Evolutionary conservation across 2,329 filamentous ascomycete species (phyloP).

Genomic region (Talaromyces sp.): DNA sequence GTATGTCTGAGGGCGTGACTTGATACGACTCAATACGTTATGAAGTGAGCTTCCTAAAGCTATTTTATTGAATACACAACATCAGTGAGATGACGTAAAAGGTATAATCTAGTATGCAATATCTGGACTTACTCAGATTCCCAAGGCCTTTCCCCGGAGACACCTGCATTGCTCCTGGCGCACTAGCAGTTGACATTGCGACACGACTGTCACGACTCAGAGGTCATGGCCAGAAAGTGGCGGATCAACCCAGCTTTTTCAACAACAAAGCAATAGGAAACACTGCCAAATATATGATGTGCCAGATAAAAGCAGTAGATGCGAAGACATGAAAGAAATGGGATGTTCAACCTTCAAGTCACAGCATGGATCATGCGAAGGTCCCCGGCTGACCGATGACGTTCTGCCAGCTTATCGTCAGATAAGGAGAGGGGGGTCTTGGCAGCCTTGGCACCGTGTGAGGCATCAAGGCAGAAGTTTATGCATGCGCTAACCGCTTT

Average conservation of each 20-base stretch:
- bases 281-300: background rate
- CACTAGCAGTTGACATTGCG: constrained; percentile 33
- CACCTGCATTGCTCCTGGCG: constrained; percentile 51
- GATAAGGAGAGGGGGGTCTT: constrained; percentile 3
- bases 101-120: no score
- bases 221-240: constrained; percentile 3
- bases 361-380: constrained; percentile 24
- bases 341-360: background rate
- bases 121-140: constrained; percentile 47
- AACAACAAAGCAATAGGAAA: background rate
- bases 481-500: constrained; percentile 15
- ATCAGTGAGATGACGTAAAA: background rate
- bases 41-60: constrained; percentile 88
- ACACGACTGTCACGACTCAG: constrained; percentile 12
- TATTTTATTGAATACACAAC: constrained; percentile 32
- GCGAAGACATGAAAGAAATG: background rate
- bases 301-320: background rate
- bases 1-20: constrained; percentile 77
- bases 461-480: background rate
- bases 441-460: background rate
- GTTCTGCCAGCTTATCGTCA: constrained; percentile 18
- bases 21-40: constrained; percentile 79
- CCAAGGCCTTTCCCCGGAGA: constrained; percentile 62
- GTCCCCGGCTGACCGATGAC: constrained; percentile 13
- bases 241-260: background rate